Evolutionary conservation across 129 eudicot species (phyloP).

Genomic region (Flaveria bidentis): DNA sequence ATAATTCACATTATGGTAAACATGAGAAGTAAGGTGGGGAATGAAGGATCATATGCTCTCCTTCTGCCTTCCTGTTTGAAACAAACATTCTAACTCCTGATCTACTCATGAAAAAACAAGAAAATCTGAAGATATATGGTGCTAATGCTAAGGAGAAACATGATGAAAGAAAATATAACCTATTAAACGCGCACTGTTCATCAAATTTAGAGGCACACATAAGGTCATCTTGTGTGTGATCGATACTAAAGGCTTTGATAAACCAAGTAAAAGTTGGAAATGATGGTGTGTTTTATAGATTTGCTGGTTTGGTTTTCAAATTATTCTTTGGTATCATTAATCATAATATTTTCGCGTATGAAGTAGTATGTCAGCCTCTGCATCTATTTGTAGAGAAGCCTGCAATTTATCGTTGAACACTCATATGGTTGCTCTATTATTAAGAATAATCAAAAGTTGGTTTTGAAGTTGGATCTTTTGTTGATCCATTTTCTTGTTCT

Average conservation of each 20-base stretch:
- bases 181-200: conserved; percentile 19
- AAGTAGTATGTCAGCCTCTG: conserved; percentile 12
- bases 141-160: conserved; percentile 32
- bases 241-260: too few species aligned
- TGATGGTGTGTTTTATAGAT: conserved; percentile 4
- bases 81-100: conserved; percentile 8
- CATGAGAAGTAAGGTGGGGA: conserved; percentile 41
- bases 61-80: conserved; percentile 37
- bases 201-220: conserved; percentile 35
- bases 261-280: background rate
- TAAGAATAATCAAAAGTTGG: background rate
- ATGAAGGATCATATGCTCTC: conserved; percentile 34
- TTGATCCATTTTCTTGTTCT: background rate
- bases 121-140: conserved; percentile 35
- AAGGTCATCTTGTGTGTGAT: background rate
- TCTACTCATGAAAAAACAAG: conserved; percentile 26
- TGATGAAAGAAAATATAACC: conserved; percentile 34
- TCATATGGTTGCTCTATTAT: background rate
- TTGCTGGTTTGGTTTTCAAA: conserved; percentile 33
- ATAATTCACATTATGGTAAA: conserved; percentile 49
- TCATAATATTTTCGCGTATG: background rate
- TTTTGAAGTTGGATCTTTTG: conserved; percentile 9
- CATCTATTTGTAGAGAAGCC: background rate
- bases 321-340: conserved; percentile 10
- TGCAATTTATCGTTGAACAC: conserved; percentile 5